Conservation (phyloP, 148 eudicot species). For the Fagopyrum homotropicum region DNA sequence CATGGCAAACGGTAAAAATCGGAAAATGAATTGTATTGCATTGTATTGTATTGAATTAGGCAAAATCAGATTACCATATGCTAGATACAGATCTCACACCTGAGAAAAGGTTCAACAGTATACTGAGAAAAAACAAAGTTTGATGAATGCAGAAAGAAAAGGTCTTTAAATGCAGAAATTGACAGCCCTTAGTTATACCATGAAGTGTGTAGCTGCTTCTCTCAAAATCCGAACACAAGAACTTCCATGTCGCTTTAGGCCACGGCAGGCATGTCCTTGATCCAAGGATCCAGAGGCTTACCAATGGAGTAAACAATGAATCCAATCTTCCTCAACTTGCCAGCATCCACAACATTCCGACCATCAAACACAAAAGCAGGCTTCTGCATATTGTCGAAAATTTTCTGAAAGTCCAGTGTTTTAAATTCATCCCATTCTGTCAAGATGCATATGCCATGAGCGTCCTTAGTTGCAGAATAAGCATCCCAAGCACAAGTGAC, state of each 20-base stretch:
- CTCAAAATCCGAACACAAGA: background rate
- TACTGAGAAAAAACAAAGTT: background rate
- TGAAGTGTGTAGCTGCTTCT: background rate
- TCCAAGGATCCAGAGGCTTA: slow-evolving; percentile 63
- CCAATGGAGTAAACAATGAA: slow-evolving; percentile 56
- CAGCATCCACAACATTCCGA: slow-evolving; percentile 45
- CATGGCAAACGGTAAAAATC: background rate
- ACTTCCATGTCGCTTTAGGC: slow-evolving; percentile 17
- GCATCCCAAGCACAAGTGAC: slow-evolving; percentile 29
- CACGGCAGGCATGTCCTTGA: slow-evolving; percentile 56
- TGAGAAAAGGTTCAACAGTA: background rate
- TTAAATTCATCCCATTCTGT: slow-evolving; percentile 65
- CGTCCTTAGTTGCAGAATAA: slow-evolving; percentile 45
- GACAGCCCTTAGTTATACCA: background rate
- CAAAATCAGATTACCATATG: slow-evolving; percentile 3
- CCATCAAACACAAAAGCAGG: slow-evolving; percentile 67
- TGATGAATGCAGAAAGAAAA: background rate
- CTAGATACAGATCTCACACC: background rate
- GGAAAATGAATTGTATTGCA: background rate
- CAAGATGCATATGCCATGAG: slow-evolving; percentile 49
- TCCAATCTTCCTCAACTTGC: slow-evolving; percentile 48
- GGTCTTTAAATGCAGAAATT: background rate
- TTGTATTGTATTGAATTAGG: background rate
- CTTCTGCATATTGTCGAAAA: slow-evolving; percentile 44
- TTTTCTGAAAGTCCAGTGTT: slow-evolving; percentile 39